Percentiles rank a stretch among this genome's conserved stretches.
Evolutionary conservation across 352 stramenopile genomes (phyloP).

Genomic region (Blastocystis sp.): DNA sequence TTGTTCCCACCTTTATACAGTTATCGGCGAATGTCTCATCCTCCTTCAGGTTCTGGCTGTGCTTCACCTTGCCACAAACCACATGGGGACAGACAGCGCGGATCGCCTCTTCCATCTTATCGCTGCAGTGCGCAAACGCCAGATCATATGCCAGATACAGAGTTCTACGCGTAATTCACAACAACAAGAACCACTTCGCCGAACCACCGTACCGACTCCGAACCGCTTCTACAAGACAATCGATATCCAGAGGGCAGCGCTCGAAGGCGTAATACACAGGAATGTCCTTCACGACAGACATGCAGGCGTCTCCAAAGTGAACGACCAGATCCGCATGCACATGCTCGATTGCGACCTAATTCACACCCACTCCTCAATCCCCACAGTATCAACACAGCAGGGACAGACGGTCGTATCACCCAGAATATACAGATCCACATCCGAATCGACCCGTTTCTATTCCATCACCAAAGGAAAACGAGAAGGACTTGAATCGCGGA

Average conservation of each 20-base stretch:
- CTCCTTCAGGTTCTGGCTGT: conserved; percentile 18
- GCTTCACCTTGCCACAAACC: background rate
- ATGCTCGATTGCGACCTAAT: conserved; percentile 19
- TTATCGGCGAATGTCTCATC: background rate
- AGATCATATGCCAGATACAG: conserved; percentile 32
- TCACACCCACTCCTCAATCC: background rate
- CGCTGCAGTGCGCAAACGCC: background rate
- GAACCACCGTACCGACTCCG: conserved; percentile 1
- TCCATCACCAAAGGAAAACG: background rate
- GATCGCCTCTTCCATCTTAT: background rate
- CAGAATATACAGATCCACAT: conserved; percentile 19
- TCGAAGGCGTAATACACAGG: conserved; percentile 20
- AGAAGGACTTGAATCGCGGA: background rate
- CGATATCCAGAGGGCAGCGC: background rate
- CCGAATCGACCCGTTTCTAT: background rate
- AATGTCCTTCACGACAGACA: conserved; percentile 29
- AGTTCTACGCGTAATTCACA: background rate
- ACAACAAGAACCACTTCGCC: background rate
- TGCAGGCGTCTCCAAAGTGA: conserved; percentile 38
- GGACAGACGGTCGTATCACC: conserved; percentile 33
- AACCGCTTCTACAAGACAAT: background rate
- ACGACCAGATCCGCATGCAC: conserved; percentile 28
- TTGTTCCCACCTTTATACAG: background rate
- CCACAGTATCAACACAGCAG: conserved; percentile 32
- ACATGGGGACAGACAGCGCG: background rate